A percentile compares a stretch with the other conserved stretches of the same genome.
Evolutionary conservation across 2,329 filamentous ascomycete species (phyloP).

Genomic region (Cordyceps pruinosa): DNA sequence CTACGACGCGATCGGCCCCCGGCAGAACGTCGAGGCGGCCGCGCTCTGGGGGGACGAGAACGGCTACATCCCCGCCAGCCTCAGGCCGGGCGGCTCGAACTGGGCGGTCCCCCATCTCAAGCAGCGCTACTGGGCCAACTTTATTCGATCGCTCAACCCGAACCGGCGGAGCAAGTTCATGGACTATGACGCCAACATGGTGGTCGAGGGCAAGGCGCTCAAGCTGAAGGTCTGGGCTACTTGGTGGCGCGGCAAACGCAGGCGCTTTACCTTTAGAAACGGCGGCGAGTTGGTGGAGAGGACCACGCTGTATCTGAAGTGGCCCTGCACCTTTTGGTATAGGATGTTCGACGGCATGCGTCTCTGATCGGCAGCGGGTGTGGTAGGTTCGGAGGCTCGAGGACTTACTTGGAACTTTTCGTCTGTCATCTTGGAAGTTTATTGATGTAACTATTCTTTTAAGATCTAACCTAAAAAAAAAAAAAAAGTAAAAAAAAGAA

Average conservation of each 20-base stretch:
- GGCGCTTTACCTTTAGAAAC: background rate
- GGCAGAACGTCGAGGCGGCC: conserved; percentile 59
- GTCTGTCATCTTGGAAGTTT: background rate
- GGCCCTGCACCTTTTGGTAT: background rate
- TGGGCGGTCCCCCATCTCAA: conserved; percentile 51
- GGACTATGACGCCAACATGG: background rate
- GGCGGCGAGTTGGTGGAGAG: background rate
- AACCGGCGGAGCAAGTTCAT: conserved; percentile 35
- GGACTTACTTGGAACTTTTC: background rate
- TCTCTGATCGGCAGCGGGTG: background rate
- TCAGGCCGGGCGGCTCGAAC: conserved; percentile 46
- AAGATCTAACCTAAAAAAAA: no score
- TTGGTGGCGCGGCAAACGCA: background rate
- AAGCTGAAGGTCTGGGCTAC: background rate
- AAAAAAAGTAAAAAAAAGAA: no score
- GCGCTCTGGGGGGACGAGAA: conserved; percentile 60
- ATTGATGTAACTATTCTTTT: no score
- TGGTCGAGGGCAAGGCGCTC: background rate
- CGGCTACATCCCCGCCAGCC: conserved; percentile 44
- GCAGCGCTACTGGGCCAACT: conserved; percentile 69
- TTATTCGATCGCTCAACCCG: conserved; percentile 59
- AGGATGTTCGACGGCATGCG: background rate
- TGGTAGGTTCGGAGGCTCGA: background rate
- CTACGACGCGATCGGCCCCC: conserved; percentile 52
- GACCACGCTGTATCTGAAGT: background rate